Conservation (phyloP, 2,329 filamentous ascomycete species). For the Ophiostoma sp. region DNA sequence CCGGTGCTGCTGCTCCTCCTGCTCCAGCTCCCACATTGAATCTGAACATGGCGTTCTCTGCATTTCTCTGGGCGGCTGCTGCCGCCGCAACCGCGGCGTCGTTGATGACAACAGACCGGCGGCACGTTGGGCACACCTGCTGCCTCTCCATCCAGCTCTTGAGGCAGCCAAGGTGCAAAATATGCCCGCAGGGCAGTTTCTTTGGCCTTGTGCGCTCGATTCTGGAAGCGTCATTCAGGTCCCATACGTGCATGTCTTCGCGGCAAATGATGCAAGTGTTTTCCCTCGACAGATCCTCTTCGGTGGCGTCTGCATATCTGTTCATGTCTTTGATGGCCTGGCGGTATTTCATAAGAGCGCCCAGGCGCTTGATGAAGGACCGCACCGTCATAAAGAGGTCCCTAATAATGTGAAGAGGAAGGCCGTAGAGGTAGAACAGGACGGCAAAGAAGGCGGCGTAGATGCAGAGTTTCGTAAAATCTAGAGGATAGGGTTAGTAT, state of each 20-base stretch:
- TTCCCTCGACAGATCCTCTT: conserved; percentile 76
- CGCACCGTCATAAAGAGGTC: conserved; percentile 91
- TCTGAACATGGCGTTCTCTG: neutral
- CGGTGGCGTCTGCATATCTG: conserved; percentile 82
- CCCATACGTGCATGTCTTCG: conserved; percentile 88
- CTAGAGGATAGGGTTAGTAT: conserved; percentile 30
- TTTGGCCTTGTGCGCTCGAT: conserved; percentile 85
- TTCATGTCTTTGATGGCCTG: conserved; percentile 94
- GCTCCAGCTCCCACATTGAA: neutral
- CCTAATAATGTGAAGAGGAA: conserved; percentile 93
- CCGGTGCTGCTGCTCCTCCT: neutral
- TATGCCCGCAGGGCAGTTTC: conserved; percentile 93
- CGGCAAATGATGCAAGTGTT: conserved; percentile 97
- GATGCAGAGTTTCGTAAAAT: conserved; percentile 84
- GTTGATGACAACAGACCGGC: conserved; percentile 69
- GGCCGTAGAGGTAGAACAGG: conserved; percentile 85
- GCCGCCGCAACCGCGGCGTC: conserved; percentile 24
- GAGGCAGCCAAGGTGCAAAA: conserved; percentile 87
- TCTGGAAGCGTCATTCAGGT: conserved; percentile 55
- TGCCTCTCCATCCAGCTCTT: conserved; percentile 97
- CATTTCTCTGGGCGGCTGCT: conserved; percentile 20
- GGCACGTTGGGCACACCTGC: conserved; percentile 93
- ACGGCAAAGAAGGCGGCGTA: conserved; percentile 92
- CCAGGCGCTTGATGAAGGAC: conserved; percentile 84
- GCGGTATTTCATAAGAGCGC: conserved; percentile 81